phyloP scores from a whole-genome alignment of 495 filamentous ascomycete genomes.

The Neurospora sp. region DNA sequence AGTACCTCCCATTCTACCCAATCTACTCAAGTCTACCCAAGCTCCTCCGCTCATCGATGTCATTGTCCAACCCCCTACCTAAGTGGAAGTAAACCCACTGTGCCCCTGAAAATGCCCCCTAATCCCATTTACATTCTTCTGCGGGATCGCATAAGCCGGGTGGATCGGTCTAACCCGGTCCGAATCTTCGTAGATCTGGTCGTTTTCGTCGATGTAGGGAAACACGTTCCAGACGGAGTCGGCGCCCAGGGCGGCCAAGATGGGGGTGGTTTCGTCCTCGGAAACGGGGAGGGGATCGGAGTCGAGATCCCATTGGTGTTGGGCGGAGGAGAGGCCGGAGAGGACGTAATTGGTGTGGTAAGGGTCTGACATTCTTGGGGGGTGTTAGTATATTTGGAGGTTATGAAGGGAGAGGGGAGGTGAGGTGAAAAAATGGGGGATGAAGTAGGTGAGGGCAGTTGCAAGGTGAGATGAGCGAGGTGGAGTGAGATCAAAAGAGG shows the following conservation, averaged over 20 bases:
- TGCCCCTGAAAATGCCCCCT: constrained; percentile 52
- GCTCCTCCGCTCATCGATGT: too few species aligned
- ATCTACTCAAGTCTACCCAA: neutral
- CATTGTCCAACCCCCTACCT: neutral
- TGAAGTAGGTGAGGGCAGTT: too few species aligned
- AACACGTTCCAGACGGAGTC: constrained; percentile 47
- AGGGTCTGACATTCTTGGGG: constrained; percentile 58
- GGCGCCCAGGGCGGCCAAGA: constrained; percentile 7
- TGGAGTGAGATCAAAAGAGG: too few species aligned
- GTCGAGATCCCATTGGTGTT: constrained; percentile 59
- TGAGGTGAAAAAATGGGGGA: neutral
- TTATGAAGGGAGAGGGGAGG: neutral
- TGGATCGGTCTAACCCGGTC: constrained; percentile 53
- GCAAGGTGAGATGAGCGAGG: too few species aligned
- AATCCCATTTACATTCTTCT: constrained; percentile 52
- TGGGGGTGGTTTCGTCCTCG: constrained; percentile 1
- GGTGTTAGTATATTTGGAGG: neutral
- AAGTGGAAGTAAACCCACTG: constrained; percentile 29
- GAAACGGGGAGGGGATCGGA: constrained; percentile 19
- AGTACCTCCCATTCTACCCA: neutral
- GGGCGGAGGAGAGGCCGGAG: constrained; percentile 70
- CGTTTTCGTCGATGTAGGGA: constrained; percentile 35
- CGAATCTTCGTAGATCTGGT: constrained; percentile 40
- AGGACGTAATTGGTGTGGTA: constrained; percentile 93
- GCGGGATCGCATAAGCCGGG: constrained; percentile 79